Percentiles rank a stretch among this genome's conserved stretches.
Evolutionary conservation across 176 grass and related monocot genomes (phyloP).

Genomic region (sorghum (Sorghum bicolor)): Sorghum_bicolor_NCBIv3 NC_012871.2:6542001-6542500

Average conservation of each 20-base stretch:
- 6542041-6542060: background rate
- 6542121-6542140: background rate
- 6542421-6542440: too few relatives aligned
- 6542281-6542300: too few relatives aligned
- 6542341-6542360: background rate
- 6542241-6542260: background rate
- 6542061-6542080: background rate
- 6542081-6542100: background rate
- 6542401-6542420: too few relatives aligned
- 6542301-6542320: too few relatives aligned
- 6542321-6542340: too few relatives aligned
- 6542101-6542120: background rate
- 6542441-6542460: too few relatives aligned
- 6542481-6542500: too few relatives aligned
- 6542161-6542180: background rate
- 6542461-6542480: too few relatives aligned
- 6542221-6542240: background rate
- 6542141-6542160: background rate
- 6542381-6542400: background rate
- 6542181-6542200: background rate
- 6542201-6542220: background rate
- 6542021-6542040: background rate
- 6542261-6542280: background rate
- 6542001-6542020: background rate
- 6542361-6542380: background rate